phyloP scores from a whole-genome alignment of 805 yeast species.

The Saccharomycopsis javanensis region DNA sequence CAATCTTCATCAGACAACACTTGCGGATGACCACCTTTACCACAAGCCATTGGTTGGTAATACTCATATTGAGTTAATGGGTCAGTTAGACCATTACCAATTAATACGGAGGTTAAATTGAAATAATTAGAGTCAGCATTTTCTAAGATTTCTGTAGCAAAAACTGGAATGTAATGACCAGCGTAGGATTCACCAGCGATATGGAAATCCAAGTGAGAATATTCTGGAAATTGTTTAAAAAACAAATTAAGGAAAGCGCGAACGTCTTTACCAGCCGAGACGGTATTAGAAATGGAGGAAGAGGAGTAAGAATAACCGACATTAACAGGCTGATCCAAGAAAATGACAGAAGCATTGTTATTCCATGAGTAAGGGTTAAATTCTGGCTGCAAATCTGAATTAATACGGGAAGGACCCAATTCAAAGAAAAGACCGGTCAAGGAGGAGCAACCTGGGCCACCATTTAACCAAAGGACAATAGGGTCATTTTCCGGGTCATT shows the following conservation, averaged over 20 bases:
- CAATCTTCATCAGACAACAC: constrained; percentile 66
- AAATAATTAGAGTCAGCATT: constrained; percentile 37
- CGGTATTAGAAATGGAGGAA: constrained; percentile 52
- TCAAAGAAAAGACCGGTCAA: constrained; percentile 85
- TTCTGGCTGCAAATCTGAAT: constrained; percentile 53
- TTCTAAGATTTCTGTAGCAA: constrained; percentile 42
- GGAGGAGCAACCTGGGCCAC: constrained; percentile 96
- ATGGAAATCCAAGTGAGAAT: constrained; percentile 49
- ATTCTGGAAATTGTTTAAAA: constrained; percentile 75
- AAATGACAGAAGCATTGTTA: constrained; percentile 78
- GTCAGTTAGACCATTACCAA: constrained; percentile 91
- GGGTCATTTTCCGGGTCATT: constrained; percentile 83
- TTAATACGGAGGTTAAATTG: constrained; percentile 67
- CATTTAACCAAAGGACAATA: constrained; percentile 78
- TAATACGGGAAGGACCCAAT: constrained; percentile 78
- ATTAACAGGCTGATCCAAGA: constrained; percentile 88
- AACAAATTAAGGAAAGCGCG: constrained; percentile 75
- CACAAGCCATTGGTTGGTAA: constrained; percentile 93
- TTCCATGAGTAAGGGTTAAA: constrained; percentile 87
- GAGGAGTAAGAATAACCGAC: constrained; percentile 83
- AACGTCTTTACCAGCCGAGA: constrained; percentile 81
- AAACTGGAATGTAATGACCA: constrained; percentile 73
- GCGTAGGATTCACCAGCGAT: constrained; percentile 82
- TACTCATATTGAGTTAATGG: constrained; percentile 67
- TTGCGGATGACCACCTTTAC: constrained; percentile 59